Conservation (phyloP, 2,329 filamentous ascomycete species). For the Xylariaceae sp. region DNA sequence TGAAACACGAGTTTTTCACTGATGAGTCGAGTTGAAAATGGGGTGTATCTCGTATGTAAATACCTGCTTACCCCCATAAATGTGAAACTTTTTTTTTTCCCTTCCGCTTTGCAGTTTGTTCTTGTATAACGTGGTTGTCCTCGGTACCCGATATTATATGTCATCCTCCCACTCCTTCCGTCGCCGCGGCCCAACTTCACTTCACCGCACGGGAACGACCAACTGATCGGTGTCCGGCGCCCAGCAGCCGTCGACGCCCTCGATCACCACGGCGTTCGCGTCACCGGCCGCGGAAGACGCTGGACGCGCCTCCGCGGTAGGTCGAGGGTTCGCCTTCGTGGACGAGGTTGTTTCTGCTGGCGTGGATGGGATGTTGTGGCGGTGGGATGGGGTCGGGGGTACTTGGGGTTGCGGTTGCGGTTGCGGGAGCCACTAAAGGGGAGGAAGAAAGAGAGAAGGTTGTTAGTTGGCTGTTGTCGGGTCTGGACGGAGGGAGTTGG, state of each 20-base stretch:
- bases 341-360: constrained; percentile 49
- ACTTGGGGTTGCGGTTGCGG: too few relatives aligned
- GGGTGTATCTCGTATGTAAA: too few relatives aligned
- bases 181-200: too few relatives aligned
- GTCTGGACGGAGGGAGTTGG: too few relatives aligned
- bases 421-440: too few relatives aligned
- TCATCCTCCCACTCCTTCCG: background rate
- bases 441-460: too few relatives aligned
- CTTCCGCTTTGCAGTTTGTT: too few relatives aligned
- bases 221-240: constrained; percentile 57
- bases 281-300: constrained; percentile 51
- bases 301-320: constrained; percentile 48
- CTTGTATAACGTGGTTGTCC: background rate
- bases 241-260: constrained; percentile 40
- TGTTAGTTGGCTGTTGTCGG: too few relatives aligned
- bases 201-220: constrained; percentile 47
- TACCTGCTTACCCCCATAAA: too few relatives aligned
- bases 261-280: constrained; percentile 52
- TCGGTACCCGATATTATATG: background rate
- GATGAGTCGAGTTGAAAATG: background rate
- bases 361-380: constrained; percentile 19
- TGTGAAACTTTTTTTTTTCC: too few relatives aligned
- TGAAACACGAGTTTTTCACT: background rate
- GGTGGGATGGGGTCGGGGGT: too few relatives aligned
- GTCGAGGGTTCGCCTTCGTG: constrained; percentile 56